Conservation (phyloP, 495 filamentous ascomycete genomes). For the Cairneyella variabilis region DNA sequence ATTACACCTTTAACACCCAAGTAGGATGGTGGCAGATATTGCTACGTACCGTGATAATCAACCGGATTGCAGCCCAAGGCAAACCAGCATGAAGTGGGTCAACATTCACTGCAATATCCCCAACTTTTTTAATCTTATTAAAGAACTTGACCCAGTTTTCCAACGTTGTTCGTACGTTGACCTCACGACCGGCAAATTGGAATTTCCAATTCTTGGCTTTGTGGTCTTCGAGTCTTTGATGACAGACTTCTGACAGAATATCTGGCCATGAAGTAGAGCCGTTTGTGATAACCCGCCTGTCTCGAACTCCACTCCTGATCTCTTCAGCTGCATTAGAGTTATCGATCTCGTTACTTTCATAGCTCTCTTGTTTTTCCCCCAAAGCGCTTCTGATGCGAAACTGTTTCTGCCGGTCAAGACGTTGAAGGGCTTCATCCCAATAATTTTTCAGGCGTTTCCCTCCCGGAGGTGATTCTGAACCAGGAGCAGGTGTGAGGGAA, state of each 20-base stretch:
- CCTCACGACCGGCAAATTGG: neutral
- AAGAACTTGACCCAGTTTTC: neutral
- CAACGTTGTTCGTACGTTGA: neutral
- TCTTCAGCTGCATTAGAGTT: neutral
- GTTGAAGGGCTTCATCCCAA: neutral
- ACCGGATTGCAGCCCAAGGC: neutral
- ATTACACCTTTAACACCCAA: neutral
- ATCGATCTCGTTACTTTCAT: neutral
- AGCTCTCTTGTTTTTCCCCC: neutral
- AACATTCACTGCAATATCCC: neutral
- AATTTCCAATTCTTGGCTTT: neutral
- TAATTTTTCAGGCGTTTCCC: too few relatives aligned
- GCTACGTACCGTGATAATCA: neutral
- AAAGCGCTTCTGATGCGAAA: neutral
- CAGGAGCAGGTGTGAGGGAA: too few relatives aligned
- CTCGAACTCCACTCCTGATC: neutral
- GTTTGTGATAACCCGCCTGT: neutral
- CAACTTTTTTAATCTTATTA: neutral
- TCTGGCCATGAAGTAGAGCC: neutral
- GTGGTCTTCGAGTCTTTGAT: neutral
- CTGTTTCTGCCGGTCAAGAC: neutral
- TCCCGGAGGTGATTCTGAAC: too few relatives aligned
- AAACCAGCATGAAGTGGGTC: neutral
- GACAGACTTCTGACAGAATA: neutral
- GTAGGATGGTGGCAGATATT: neutral